Evolutionary conservation across 139 green algal genomes (phyloP), one percentile per base, ranked within the genome.

Genomic region (Picochlorum sp.): DNA sequence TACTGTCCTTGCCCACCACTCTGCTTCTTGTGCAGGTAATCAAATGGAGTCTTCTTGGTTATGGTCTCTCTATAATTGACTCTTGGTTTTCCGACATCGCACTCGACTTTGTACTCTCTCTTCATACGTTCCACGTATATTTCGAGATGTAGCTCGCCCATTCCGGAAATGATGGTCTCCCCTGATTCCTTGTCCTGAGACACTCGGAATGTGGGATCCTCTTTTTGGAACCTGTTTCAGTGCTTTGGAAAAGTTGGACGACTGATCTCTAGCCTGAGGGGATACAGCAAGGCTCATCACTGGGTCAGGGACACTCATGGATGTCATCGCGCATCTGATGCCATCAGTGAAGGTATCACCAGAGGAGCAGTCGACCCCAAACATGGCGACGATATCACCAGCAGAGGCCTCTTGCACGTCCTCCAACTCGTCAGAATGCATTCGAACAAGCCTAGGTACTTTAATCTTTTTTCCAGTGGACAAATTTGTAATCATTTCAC

Each of bases 1-100:
- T 86, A 95, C 76, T 95, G 88, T 20, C 87, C 87, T 65, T 77
- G 61, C 3, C 72, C 77, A 47, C 93, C 94, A 49, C 68, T 88
- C 82, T 99, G 94, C 77, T 98, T 98, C 79, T 97, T 98, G 82
- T 99, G 94, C 45, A 95, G 70, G 79, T 99, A 98, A 80, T 96
- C 92, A 81, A 79, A 99, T 20, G 88, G 73, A 11, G 86, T 83
- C 4, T 74, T 62, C 38, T 67, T 28, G 8, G 80, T 92, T 72
- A 99, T 89, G 24, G 91, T 80, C 70, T 99, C 94, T 0, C 92
- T 77, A 85, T 94, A 99, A 79, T 96, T 97, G 6, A 99, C 94
- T 10, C 89, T 72, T 6, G 94, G 94, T 49, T 92, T 83, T 23
- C 92, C 91, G 32, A 95, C 83, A 65, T 84, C 78, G n/a, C 67